These are phyloP conservation scores for Eutrema japonicum DNA, from an alignment of 345 rosid species.

Conservation along the genomic window DNA sequence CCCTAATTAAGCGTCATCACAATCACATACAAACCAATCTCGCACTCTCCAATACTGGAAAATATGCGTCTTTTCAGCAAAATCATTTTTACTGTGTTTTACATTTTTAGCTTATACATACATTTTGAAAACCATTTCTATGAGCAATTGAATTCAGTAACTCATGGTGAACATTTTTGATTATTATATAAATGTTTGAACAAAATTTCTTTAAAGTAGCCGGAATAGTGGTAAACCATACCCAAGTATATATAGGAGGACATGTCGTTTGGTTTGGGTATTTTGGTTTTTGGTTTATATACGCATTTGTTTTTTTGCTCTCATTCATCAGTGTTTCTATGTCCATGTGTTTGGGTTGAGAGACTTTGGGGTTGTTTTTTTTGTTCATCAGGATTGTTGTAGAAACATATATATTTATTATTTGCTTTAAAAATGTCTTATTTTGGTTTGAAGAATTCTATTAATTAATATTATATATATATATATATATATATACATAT, in stretches of 20 bases:
- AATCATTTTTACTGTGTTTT: too few species aligned
- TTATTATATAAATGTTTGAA: neutral
- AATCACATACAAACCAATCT: neutral
- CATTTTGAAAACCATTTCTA: neutral
- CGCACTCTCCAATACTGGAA: neutral
- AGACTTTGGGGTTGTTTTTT: too few species aligned
- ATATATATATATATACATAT: neutral
- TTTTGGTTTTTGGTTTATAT: too few species aligned
- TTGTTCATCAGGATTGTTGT: too few species aligned
- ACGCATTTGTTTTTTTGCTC: too few species aligned
- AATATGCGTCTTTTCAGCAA: neutral
- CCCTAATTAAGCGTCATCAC: neutral
- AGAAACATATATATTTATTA: neutral
- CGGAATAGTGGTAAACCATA: neutral
- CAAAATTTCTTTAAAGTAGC: too few species aligned
- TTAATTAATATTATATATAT: neutral
- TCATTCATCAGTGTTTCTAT: too few species aligned
- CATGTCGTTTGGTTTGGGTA: too few species aligned
- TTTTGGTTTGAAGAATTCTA: neutral
- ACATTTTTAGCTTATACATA: too few species aligned
- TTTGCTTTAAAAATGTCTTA: neutral
- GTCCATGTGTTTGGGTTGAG: too few species aligned
- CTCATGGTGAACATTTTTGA: neutral
- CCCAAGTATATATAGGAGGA: neutral
- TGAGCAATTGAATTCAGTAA: neutral